phyloP scores from a whole-genome alignment of 73 alveolate genomes.

The Paraurostyla sp. region DNA sequence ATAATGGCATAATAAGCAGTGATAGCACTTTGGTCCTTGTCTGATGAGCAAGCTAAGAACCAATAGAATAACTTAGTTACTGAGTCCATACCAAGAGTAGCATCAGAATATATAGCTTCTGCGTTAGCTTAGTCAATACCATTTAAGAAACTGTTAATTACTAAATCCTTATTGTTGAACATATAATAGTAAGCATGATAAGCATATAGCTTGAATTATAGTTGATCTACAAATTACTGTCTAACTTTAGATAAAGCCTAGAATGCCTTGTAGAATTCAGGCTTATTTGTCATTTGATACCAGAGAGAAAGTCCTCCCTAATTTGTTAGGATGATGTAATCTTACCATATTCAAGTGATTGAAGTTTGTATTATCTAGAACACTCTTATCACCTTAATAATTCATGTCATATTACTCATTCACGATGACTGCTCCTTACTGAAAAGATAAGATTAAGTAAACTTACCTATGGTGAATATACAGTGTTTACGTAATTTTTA shows the following conservation, averaged over 20 bases:
- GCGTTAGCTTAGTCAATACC: neutral
- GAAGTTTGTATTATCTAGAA: neutral
- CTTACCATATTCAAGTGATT: neutral
- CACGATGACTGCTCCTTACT: constrained; percentile 13
- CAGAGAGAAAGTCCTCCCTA: constrained; percentile 14
- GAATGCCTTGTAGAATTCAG: constrained; percentile 9
- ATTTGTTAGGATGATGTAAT: neutral
- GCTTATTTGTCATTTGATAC: constrained; percentile 2
- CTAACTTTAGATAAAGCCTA: constrained; percentile 15
- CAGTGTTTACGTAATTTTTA: neutral
- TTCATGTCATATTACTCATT: neutral
- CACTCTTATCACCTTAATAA: neutral
- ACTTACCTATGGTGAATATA: neutral
- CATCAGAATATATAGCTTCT: constrained; percentile 6
- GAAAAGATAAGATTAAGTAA: neutral
- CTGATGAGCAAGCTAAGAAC: constrained; percentile 10
- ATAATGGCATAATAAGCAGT: neutral
- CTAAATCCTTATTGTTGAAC: constrained; percentile 3
- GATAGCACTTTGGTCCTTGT: neutral
- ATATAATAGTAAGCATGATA: constrained; percentile 1
- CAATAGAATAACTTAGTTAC: neutral
- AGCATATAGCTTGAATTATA: neutral
- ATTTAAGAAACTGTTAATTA: neutral
- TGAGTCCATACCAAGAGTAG: constrained; percentile 24
- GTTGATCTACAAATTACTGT: neutral